Percentiles rank a stretch among this genome's conserved stretches.
These are phyloP conservation scores for Stephanodiscus minutulus DNA, from an alignment of 108 stramenopile genomes.

Conservation along the genomic window DNA sequence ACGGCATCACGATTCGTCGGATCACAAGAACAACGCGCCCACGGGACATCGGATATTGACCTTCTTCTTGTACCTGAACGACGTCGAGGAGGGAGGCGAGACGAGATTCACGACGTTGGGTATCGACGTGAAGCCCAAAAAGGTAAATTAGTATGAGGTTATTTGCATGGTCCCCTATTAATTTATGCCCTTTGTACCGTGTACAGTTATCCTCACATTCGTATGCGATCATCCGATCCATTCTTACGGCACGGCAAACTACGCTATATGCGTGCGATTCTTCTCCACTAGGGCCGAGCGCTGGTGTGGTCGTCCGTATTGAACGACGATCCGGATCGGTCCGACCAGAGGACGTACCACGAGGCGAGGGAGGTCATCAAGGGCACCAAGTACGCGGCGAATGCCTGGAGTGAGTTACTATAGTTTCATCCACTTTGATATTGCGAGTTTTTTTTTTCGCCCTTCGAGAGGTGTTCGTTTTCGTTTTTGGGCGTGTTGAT, in stretches of 20 bases:
- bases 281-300: slow-evolving; percentile 21
- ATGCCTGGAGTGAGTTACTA: slow-evolving; percentile 50
- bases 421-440: background rate
- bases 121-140: slow-evolving; percentile 46
- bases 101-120: slow-evolving; percentile 53
- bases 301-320: slow-evolving; percentile 59
- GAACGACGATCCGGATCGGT: slow-evolving; percentile 54
- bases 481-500: slow-evolving; percentile 15
- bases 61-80: slow-evolving; percentile 66
- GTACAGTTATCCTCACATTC: no score
- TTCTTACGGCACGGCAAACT: no score
- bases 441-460: background rate
- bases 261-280: background rate
- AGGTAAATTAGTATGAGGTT: no score
- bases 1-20: slow-evolving; percentile 52
- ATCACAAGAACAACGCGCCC: slow-evolving; percentile 16
- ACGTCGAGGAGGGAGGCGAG: slow-evolving; percentile 66
- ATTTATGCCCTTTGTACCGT: no score
- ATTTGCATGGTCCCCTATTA: no score
- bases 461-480: background rate
- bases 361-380: slow-evolving; percentile 55
- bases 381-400: slow-evolving; percentile 61
- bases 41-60: slow-evolving; percentile 69
- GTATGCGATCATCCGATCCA: no score
- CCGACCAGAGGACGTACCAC: slow-evolving; percentile 52